Percentiles rank a stretch among this genome's conserved stretches.
phyloP scores from a whole-genome alignment of 108 stramenopile species.

The Cyclotella atomus region DNA sequence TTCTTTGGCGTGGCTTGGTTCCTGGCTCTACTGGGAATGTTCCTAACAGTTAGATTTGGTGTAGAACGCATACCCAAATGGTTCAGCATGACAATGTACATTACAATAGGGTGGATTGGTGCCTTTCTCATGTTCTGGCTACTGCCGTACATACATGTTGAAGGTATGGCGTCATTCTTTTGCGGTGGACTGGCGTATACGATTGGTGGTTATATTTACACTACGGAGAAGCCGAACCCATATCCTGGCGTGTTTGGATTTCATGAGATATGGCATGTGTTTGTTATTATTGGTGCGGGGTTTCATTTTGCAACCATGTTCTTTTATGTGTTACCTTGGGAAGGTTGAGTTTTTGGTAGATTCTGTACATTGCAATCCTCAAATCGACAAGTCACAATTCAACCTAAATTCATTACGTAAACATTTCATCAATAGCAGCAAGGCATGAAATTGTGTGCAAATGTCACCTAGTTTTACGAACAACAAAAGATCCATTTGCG shows the following conservation, averaged over 20 bases:
- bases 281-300: slow-evolving; percentile 67
- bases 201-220: slow-evolving; percentile 68
- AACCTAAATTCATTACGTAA: too few relatives aligned
- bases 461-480: too few relatives aligned
- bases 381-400: too few relatives aligned
- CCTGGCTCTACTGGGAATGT: slow-evolving; percentile 65
- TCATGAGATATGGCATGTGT: slow-evolving; percentile 84
- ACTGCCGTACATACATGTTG: slow-evolving; percentile 39
- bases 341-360: slow-evolving; percentile 23
- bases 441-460: too few relatives aligned
- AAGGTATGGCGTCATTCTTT: slow-evolving; percentile 58
- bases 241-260: slow-evolving; percentile 80
- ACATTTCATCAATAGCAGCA: too few relatives aligned
- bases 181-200: slow-evolving; percentile 69
- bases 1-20: slow-evolving; percentile 77
- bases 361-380: too few relatives aligned
- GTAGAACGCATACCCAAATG: slow-evolving; percentile 71
- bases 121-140: slow-evolving; percentile 67
- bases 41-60: slow-evolving; percentile 48
- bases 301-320: slow-evolving; percentile 79
- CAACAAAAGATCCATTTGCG: slow-evolving; percentile 49
- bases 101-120: slow-evolving; percentile 85
- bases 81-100: slow-evolving; percentile 79
- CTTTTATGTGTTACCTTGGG: slow-evolving; percentile 67
- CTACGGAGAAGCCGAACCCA: slow-evolving; percentile 65